These are phyloP conservation scores for Phytophthora chlamydospora DNA, from an alignment of 352 stramenopile genomes.

Conservation along the genomic window DNA sequence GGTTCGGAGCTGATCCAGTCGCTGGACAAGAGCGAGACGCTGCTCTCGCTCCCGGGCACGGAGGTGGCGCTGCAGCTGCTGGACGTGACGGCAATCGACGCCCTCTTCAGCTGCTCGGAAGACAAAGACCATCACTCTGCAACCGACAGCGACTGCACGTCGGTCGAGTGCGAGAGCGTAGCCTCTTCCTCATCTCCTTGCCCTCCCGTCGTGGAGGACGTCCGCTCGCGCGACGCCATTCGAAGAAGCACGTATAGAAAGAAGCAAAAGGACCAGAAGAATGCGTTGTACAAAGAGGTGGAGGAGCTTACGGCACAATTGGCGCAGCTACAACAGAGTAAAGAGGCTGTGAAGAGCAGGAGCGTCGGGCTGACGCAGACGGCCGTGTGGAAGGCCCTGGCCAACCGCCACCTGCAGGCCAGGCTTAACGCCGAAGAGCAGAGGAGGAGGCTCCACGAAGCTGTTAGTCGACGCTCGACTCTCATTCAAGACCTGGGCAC, in stretches of 20 bases:
- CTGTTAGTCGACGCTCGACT: slow-evolving; percentile 15
- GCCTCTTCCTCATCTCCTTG: slow-evolving; percentile 18
- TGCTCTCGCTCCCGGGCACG: slow-evolving; percentile 12
- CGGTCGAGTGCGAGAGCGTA: slow-evolving; percentile 23
- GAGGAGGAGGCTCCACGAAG: slow-evolving; percentile 18
- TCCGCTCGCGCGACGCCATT: slow-evolving; percentile 32
- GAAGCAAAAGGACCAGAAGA: slow-evolving; percentile 33
- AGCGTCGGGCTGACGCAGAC: slow-evolving; percentile 1
- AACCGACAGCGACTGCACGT: slow-evolving; percentile 30
- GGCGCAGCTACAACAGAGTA: slow-evolving; percentile 9
- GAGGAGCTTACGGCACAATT: slow-evolving; percentile 23
- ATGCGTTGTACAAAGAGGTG: slow-evolving; percentile 19
- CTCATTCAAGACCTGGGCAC: slow-evolving; percentile 20
- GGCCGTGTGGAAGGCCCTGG: slow-evolving; percentile 29
- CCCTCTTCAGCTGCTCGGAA: slow-evolving; percentile 11
- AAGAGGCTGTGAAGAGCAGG: slow-evolving; percentile 6
- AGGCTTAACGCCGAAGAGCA: slow-evolving; percentile 30
- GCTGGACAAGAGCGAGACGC: slow-evolving; percentile 24
- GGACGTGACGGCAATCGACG: slow-evolving; percentile 19
- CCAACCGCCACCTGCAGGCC: slow-evolving; percentile 23
- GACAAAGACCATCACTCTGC: slow-evolving; percentile 2
- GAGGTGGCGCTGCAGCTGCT: slow-evolving; percentile 30
- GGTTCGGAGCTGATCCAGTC: slow-evolving; percentile 19
- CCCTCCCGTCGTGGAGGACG: slow-evolving; percentile 6
- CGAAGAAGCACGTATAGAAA: slow-evolving; percentile 27